These are phyloP conservation scores for Fonsecaea pugnacius DNA, from an alignment of 2,329 filamentous ascomycete species.

Conservation along the genomic window DNA sequence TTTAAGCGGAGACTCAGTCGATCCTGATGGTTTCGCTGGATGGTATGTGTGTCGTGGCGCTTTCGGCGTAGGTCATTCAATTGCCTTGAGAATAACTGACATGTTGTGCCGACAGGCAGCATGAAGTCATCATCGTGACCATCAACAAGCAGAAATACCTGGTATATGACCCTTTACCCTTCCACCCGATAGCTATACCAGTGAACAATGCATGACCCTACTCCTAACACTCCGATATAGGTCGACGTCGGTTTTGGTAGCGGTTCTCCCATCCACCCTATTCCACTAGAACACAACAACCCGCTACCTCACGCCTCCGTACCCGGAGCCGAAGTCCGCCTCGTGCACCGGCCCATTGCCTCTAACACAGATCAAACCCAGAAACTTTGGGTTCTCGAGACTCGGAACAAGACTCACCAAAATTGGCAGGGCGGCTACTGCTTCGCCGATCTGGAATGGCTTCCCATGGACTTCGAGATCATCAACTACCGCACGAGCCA, in stretches of 20 bases:
- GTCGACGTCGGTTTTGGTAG: slow-evolving; percentile 37
- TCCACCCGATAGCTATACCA: neutral
- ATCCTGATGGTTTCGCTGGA: slow-evolving; percentile 48
- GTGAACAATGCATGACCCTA: neutral
- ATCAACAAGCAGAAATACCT: slow-evolving; percentile 54
- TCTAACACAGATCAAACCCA: slow-evolving; percentile 27
- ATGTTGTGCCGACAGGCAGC: slow-evolving; percentile 43
- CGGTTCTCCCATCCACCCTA: slow-evolving; percentile 37
- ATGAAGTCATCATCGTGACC: slow-evolving; percentile 66
- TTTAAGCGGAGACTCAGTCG: slow-evolving; percentile 44
- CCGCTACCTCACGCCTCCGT: slow-evolving; percentile 46
- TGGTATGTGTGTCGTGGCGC: slow-evolving; percentile 47
- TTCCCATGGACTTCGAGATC: slow-evolving; percentile 63
- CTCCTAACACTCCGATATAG: neutral
- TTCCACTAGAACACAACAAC: slow-evolving; percentile 39
- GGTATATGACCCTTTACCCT: slow-evolving; percentile 33
- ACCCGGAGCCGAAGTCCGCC: slow-evolving; percentile 61
- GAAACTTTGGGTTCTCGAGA: slow-evolving; percentile 28
- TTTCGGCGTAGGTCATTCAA: neutral
- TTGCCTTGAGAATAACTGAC: neutral
- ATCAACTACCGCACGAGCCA: slow-evolving; percentile 63
- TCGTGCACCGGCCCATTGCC: slow-evolving; percentile 54
- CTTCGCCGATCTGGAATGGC: slow-evolving; percentile 69
- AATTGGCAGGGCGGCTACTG: slow-evolving; percentile 66
- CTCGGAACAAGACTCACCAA: slow-evolving; percentile 22